Conservation (phyloP, 2,329 filamentous ascomycete species). For the Lojkania enalia region DNA sequence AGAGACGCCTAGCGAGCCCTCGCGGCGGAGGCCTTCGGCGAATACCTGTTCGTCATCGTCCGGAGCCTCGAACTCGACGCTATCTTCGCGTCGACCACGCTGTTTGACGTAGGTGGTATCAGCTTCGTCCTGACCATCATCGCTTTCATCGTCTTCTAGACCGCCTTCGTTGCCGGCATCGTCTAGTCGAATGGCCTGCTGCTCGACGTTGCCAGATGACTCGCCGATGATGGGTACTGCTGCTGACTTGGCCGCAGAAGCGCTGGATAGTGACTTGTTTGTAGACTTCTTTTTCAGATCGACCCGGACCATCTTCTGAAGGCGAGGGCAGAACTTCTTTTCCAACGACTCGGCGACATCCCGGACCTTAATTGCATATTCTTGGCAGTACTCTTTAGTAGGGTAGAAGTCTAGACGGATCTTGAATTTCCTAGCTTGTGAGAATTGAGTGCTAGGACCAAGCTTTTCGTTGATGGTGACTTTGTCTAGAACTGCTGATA, state of each 20-base stretch:
- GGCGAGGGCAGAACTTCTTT: constrained; percentile 71
- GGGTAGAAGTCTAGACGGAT: constrained; percentile 84
- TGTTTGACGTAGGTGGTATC: constrained; percentile 70
- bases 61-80: constrained; percentile 86
- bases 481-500: constrained; percentile 82
- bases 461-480: constrained; percentile 79
- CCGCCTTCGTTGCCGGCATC: constrained; percentile 51
- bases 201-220: constrained; percentile 59
- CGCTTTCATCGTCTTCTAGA: constrained; percentile 76
- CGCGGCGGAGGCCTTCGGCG: constrained; percentile 63
- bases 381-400: constrained; percentile 76
- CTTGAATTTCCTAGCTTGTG: constrained; percentile 81
- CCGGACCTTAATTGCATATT: constrained; percentile 78
- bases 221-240: constrained; percentile 77
- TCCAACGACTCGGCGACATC: constrained; percentile 84
- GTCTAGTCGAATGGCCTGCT: constrained; percentile 51
- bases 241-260: constrained; percentile 55
- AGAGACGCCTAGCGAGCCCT: constrained; percentile 61
- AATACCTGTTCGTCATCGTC: constrained; percentile 88
- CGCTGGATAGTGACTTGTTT: constrained; percentile 58
- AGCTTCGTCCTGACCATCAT: constrained; percentile 59
- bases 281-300: constrained; percentile 79
- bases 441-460: constrained; percentile 68
- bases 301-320: constrained; percentile 71
- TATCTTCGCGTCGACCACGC: constrained; percentile 75